A percentile compares a stretch with the other conserved stretches of the same genome.
phyloP scores from a whole-genome alignment of 352 stramenopile species.

The Phytophthora quininea region DNA sequence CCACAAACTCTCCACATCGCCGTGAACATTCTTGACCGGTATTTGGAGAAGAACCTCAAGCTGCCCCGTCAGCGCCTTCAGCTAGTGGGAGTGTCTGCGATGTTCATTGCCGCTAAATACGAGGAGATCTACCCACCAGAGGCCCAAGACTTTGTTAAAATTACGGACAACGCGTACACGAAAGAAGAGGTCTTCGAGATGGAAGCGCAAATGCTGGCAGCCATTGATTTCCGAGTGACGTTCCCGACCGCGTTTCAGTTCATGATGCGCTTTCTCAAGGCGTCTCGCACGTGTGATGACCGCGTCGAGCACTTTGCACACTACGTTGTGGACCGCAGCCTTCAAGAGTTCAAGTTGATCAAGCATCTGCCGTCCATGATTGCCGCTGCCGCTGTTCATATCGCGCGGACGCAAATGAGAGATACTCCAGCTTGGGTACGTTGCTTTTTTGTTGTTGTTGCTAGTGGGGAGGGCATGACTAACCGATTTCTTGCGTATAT shows the following conservation, averaged over 20 bases:
- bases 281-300: conserved; percentile 70
- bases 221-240: conserved; percentile 80
- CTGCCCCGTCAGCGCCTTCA: conserved; percentile 92
- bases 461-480: conserved; percentile 3
- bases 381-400: conserved; percentile 96
- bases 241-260: conserved; percentile 88
- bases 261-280: conserved; percentile 88
- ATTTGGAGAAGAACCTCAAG: conserved; percentile 70
- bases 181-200: conserved; percentile 81
- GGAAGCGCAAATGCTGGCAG: conserved; percentile 77
- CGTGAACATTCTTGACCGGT: conserved; percentile 83
- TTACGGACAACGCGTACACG: conserved; percentile 96
- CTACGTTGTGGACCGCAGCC: conserved; percentile 97
- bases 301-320: conserved; percentile 92
- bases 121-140: conserved; percentile 97
- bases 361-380: conserved; percentile 97
- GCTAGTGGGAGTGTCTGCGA: conserved; percentile 95
- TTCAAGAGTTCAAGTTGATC: conserved; percentile 99
- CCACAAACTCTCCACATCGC: conserved; percentile 86
- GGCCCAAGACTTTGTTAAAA: conserved; percentile 95
- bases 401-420: conserved; percentile 90
- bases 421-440: conserved; percentile 79
- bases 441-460: conserved; percentile 4
- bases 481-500: conserved; percentile 11
- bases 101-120: conserved; percentile 98